Conservation (phyloP, 306 rosid genomes). For the Pyrus communis region DNA sequence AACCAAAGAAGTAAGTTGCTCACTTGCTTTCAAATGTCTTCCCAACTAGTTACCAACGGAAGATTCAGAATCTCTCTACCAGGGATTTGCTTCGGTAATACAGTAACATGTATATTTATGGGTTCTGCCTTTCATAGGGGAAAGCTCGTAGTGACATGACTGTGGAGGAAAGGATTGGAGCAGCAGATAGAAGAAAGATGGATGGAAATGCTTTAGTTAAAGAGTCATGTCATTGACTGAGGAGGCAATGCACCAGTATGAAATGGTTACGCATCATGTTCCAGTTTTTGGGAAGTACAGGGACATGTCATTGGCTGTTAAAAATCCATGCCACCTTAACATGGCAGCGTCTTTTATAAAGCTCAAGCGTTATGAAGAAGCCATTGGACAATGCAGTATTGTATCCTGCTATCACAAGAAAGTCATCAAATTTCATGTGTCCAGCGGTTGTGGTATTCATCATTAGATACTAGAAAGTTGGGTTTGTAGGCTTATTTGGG, state of each 20-base stretch:
- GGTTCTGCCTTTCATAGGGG: constrained; percentile 37
- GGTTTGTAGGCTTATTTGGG: neutral
- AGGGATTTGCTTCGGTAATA: constrained; percentile 9
- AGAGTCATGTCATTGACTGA: no score
- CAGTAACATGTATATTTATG: constrained; percentile 18
- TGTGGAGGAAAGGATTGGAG: constrained; percentile 88
- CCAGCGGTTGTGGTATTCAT: neutral
- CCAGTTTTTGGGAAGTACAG: constrained; percentile 89
- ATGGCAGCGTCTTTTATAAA: constrained; percentile 79
- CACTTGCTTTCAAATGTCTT: neutral
- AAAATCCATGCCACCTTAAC: constrained; percentile 98
- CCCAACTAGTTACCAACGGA: neutral
- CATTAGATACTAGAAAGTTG: neutral
- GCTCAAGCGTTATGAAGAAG: constrained; percentile 81
- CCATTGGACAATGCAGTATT: constrained; percentile 73
- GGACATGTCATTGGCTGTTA: constrained; percentile 93
- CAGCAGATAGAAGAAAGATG: constrained; percentile 87
- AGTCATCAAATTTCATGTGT: neutral
- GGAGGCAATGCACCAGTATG: constrained; percentile 99
- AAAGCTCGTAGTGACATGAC: constrained; percentile 95
- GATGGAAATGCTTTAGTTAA: constrained; percentile 82
- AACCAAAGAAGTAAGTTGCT: no score
- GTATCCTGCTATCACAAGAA: constrained; percentile 9
- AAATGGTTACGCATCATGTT: constrained; percentile 91
- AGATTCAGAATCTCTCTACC: neutral